Conservation (phyloP, 306 rosid genomes). For the Vigna trinervia region DNA sequence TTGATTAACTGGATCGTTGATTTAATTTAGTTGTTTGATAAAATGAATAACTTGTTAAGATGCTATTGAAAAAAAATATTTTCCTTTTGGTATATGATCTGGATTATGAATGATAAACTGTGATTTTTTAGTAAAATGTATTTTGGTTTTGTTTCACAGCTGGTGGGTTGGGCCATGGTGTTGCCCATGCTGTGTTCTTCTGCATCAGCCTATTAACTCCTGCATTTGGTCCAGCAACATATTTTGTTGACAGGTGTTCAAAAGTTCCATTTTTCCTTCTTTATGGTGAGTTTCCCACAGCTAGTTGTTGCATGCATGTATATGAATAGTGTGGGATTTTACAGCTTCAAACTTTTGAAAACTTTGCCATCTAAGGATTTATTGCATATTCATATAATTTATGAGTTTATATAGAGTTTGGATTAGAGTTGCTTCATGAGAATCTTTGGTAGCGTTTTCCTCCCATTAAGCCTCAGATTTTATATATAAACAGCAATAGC, state of each 20-base stretch:
- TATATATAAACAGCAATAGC: slow-evolving; percentile 23
- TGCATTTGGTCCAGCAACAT: slow-evolving; percentile 94
- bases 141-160: slow-evolving; percentile 64
- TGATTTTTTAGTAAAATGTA: slow-evolving; percentile 16
- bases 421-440: neutral
- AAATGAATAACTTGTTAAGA: slow-evolving; percentile 37
- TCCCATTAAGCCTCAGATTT: neutral
- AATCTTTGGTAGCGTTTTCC: slow-evolving; percentile 32
- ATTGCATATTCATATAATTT: slow-evolving; percentile 16
- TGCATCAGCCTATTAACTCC: slow-evolving; percentile 95
- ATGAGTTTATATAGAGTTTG: slow-evolving; percentile 10
- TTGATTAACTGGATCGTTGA: slow-evolving; percentile 1
- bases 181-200: slow-evolving; percentile 98
- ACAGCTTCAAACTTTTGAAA: slow-evolving; percentile 28
- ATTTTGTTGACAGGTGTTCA: slow-evolving; percentile 77
- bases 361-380: slow-evolving; percentile 14
- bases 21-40: slow-evolving; percentile 7
- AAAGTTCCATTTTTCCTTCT: slow-evolving; percentile 88
- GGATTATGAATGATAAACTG: slow-evolving; percentile 10
- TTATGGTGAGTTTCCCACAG: slow-evolving; percentile 66
- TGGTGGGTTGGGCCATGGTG: slow-evolving; percentile 96
- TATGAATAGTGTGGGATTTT: neutral
- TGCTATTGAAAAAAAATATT: slow-evolving; percentile 19
- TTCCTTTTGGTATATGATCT: slow-evolving; percentile 18
- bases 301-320: slow-evolving; percentile 34